Evolutionary conservation across 176 grass and related monocot species (phyloP).

Genomic region (Dendrocalamus sinicus): DNA sequence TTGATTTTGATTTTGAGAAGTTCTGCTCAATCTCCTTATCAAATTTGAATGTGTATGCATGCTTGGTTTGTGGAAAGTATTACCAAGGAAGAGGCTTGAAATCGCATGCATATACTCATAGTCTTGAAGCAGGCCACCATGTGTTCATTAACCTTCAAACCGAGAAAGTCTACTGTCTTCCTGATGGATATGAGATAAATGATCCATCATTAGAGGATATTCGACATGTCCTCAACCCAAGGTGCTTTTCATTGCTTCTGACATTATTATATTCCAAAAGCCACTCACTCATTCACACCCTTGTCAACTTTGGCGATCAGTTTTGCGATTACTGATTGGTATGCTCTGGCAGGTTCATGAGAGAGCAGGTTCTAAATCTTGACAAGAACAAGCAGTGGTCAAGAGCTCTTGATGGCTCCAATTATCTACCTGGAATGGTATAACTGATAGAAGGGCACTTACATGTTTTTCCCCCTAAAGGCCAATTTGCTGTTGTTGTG

Average conservation of each 20-base stretch:
- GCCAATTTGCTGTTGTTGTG: not conserved
- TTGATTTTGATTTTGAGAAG: slow-evolving; percentile 99
- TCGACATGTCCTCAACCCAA: slow-evolving; percentile 94
- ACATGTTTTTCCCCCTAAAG: not conserved
- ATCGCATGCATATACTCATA: slow-evolving; percentile 98
- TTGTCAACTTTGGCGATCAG: not conserved
- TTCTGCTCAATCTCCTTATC: slow-evolving; percentile 98
- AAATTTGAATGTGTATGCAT: slow-evolving; percentile 96
- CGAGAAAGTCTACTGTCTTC: slow-evolving; percentile 96
- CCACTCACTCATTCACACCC: not conserved
- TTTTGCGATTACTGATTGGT: slow-evolving; percentile 14
- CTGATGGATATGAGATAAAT: slow-evolving; percentile 97
- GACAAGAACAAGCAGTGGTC: slow-evolving; percentile 99
- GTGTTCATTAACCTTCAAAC: slow-evolving; percentile 98
- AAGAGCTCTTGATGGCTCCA: slow-evolving; percentile 96
- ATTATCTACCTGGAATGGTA: slow-evolving; percentile 99
- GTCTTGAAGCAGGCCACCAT: slow-evolving; percentile 93
- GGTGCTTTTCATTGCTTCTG: slow-evolving; percentile 51
- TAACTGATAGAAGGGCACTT: slow-evolving; percentile 18
- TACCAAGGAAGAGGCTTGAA: slow-evolving; percentile 99
- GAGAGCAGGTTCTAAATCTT: slow-evolving; percentile 76
- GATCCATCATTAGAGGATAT: slow-evolving; percentile 92
- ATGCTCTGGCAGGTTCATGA: slow-evolving; percentile 66
- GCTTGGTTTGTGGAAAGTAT: slow-evolving; percentile 98
- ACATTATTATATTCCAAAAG: slow-evolving; percentile 9